Evolutionary conservation across 75 land plant genomes (phyloP).

Genomic region (Selaginella moellendorffii): DNA sequence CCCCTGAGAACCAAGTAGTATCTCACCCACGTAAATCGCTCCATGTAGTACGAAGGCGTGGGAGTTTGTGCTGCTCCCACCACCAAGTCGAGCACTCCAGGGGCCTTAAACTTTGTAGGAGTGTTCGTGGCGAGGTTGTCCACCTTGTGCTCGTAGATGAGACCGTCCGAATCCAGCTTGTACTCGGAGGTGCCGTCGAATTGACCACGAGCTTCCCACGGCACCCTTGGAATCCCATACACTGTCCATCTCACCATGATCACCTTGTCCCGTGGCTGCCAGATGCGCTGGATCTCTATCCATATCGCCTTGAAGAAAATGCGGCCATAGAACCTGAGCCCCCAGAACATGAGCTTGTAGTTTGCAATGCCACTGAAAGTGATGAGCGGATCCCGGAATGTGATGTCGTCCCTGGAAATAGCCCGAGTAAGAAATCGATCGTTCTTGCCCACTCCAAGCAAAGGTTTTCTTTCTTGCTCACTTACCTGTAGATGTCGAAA

Average conservation of each 20-base stretch:
- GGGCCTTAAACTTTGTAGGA: slow-evolving; percentile 40
- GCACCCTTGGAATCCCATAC: slow-evolving; percentile 63
- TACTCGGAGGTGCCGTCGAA: slow-evolving; percentile 83
- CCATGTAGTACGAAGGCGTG: slow-evolving; percentile 56
- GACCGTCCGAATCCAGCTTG: slow-evolving; percentile 85
- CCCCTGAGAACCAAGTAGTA: slow-evolving; percentile 54
- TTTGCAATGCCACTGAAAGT: slow-evolving; percentile 62
- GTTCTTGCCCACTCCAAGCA: too few relatives aligned
- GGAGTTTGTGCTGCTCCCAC: slow-evolving; percentile 42
- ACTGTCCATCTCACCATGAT: slow-evolving; percentile 88
- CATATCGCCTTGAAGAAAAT: slow-evolving; percentile 73
- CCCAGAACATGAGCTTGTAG: slow-evolving; percentile 77
- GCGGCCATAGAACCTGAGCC: slow-evolving; percentile 53
- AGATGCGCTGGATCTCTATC: slow-evolving; percentile 64
- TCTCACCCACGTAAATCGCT: slow-evolving; percentile 55
- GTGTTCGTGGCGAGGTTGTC: slow-evolving; percentile 58
- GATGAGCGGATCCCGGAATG: slow-evolving; percentile 74
- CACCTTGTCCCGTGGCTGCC: slow-evolving; percentile 70
- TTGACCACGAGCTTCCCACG: slow-evolving; percentile 74
- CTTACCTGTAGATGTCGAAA: slow-evolving; percentile 85
- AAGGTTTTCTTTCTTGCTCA: too few relatives aligned
- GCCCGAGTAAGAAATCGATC: too few relatives aligned
- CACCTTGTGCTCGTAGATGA: slow-evolving; percentile 75
- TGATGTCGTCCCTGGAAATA: slow-evolving; percentile 62
- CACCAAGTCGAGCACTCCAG: slow-evolving; percentile 48